Percentiles rank a stretch among this genome's conserved stretches.
phyloP scores from a whole-genome alignment of 2,329 filamentous ascomycete species.

The Colletotrichum sp. region DNA sequence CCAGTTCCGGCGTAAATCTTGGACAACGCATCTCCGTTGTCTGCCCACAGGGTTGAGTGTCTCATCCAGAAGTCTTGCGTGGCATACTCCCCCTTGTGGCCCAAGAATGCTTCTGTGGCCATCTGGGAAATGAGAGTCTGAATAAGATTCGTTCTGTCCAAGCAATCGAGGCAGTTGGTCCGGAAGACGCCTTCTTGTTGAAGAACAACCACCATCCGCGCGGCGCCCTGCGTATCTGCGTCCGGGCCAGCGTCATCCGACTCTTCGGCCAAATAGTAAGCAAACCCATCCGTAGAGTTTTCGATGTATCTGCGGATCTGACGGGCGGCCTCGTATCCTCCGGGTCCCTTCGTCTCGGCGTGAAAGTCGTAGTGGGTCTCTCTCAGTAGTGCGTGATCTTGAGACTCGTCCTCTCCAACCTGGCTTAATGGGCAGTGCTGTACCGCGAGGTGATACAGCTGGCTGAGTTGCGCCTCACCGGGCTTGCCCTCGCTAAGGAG shows the following conservation, averaged over 20 bases:
- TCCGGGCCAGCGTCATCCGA: conserved; percentile 57
- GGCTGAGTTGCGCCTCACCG: conserved; percentile 83
- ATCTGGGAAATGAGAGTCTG: conserved; percentile 96
- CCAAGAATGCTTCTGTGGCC: conserved; percentile 85
- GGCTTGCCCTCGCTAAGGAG: conserved; percentile 89
- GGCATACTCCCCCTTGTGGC: conserved; percentile 72
- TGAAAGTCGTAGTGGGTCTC: conserved; percentile 96
- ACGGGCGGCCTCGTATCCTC: conserved; percentile 89
- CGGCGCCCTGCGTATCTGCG: conserved; percentile 35
- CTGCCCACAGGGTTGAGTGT: conserved; percentile 94
- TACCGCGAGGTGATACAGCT: conserved; percentile 80
- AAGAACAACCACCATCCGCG: conserved; percentile 70
- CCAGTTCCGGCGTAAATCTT: conserved; percentile 97
- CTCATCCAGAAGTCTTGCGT: conserved; percentile 87
- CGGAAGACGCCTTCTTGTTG: conserved; percentile 96
- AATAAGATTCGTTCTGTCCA: conserved; percentile 94
- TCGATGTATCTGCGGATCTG: conserved; percentile 82
- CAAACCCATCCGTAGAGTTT: conserved; percentile 82
- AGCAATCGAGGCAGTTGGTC: conserved; percentile 94
- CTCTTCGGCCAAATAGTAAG: conserved; percentile 87
- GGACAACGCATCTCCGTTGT: conserved; percentile 93
- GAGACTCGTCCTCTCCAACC: conserved; percentile 56
- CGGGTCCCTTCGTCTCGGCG: conserved; percentile 85
- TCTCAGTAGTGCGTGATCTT: conserved; percentile 76
- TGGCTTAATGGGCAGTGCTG: conserved; percentile 74